Evolutionary conservation across 2,329 filamentous ascomycete genomes (phyloP).

Genomic region (Botrytis squamosa): DNA sequence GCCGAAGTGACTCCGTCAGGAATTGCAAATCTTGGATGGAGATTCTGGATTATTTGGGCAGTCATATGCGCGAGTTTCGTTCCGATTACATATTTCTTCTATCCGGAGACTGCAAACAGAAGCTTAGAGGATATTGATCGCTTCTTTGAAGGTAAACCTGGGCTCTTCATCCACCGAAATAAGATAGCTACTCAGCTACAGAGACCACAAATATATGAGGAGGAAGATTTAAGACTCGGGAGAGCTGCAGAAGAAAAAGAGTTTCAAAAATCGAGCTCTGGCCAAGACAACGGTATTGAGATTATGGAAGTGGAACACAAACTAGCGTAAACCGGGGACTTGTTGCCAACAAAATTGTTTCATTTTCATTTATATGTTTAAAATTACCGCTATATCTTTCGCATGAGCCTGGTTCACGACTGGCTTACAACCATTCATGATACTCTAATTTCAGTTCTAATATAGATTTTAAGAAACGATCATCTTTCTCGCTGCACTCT

Average conservation of each 20-base stretch:
- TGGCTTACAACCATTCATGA: neutral
- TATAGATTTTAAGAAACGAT: neutral
- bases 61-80: conserved; percentile 40
- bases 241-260: conserved; percentile 18
- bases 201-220: conserved; percentile 27
- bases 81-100: conserved; percentile 47
- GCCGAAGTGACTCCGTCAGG: conserved; percentile 41
- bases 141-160: conserved; percentile 42
- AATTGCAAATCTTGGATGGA: conserved; percentile 40
- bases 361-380: neutral
- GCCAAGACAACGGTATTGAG: neutral
- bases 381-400: neutral
- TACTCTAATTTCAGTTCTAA: neutral
- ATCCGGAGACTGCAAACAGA: conserved; percentile 53
- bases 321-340: neutral
- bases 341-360: neutral
- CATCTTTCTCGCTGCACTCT: neutral
- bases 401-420: too few species aligned
- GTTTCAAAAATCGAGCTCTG: neutral
- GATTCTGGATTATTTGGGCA: conserved; percentile 43
- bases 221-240: conserved; percentile 27
- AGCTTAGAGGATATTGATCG: conserved; percentile 53
- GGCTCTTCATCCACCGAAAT: conserved; percentile 29
- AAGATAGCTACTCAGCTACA: conserved; percentile 28
- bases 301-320: neutral